These are phyloP conservation scores for Russula dissimulans DNA, from an alignment of 768 basidiomycete species.

Conservation along the genomic window DNA sequence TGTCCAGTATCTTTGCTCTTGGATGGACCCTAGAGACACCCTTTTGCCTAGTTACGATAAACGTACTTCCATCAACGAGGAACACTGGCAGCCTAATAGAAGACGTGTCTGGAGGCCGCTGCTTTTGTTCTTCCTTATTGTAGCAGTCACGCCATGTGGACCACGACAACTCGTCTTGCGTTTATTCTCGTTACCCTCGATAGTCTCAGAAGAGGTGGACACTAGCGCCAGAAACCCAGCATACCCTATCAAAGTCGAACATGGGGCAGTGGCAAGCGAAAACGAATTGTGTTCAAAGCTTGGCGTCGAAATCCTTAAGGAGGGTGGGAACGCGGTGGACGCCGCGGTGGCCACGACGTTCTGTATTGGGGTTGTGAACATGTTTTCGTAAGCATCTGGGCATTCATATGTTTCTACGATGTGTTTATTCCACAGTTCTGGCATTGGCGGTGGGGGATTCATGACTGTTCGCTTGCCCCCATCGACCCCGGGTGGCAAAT, in stretches of 20 bases:
- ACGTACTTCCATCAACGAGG: background rate
- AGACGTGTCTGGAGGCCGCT: background rate
- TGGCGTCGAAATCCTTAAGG: constrained; percentile 65
- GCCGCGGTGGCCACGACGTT: constrained; percentile 72
- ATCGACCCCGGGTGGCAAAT: constrained; percentile 29
- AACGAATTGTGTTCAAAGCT: constrained; percentile 79
- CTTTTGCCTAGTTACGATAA: background rate
- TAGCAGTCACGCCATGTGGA: background rate
- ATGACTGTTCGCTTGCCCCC: constrained; percentile 77
- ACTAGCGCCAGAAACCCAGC: constrained; percentile 37
- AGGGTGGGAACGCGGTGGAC: constrained; percentile 88
- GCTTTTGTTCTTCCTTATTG: background rate
- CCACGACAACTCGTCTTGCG: background rate
- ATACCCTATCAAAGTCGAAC: constrained; percentile 49
- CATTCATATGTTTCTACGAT: constrained; percentile 8
- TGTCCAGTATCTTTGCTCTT: background rate
- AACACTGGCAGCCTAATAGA: background rate
- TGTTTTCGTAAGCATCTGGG: constrained; percentile 63
- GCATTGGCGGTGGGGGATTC: constrained; percentile 84
- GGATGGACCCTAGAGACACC: background rate
- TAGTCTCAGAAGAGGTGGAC: background rate
- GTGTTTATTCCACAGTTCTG: constrained; percentile 36
- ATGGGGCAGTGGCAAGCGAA: constrained; percentile 87
- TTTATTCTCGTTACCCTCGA: constrained; percentile 10
- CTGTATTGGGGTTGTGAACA: constrained; percentile 77